Base-by-base conservation (phyloP, 2,329 filamentous ascomycete species). In the Diplodia sapinea region DNA sequence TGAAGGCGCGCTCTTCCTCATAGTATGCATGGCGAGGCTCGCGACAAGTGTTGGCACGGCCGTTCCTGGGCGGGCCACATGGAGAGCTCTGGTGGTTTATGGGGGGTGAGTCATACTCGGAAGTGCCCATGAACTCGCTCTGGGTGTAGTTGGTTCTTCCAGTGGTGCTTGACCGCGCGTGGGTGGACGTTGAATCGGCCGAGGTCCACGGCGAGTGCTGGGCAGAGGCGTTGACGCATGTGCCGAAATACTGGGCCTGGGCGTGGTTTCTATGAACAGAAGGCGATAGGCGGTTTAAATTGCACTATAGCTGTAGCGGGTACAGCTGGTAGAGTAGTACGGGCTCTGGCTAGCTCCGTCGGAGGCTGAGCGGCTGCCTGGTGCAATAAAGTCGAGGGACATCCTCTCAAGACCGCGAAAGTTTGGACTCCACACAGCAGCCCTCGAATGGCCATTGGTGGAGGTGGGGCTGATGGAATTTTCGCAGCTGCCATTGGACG, bases 1-100 rank as follows among this genome's bases (percentile, higher is more conserved):
- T 67, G 56, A 61, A 67, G 29, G 56, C 65, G 20, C 55, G 43
- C 65, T 67, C 65, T 33, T 67, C 65, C 36, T 67, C 65, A 20
- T 43, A 55, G 20, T 67, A 67, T 11, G 65, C 40, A 38, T 55
- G 65, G 26, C 55, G 65, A 31, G 65, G 65, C 36, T 67, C 65
- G n/a, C 65, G 65, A 33, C 55, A 9, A n/a, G 62, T 15, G 26
- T 65, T 50, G n/a, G 62, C n/a, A 33, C 23, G 15, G 23, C 12
- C 40, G 11, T 43, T 9, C 43, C 26, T 50, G n/a, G 59, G 33
- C 12, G 40, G 29, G 43, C 43, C 29, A 29, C 43, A 7, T 23
- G 31, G 62, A 54, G 49, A 65, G 20, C 59, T 50, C 43, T 26
- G 38, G 15, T 20, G 13, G 23, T 59, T 40, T 13, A 20, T 20